Evolutionary conservation across 1,139 yeast genomes (phyloP).

Genomic region (Diutina catenulata): DNA sequence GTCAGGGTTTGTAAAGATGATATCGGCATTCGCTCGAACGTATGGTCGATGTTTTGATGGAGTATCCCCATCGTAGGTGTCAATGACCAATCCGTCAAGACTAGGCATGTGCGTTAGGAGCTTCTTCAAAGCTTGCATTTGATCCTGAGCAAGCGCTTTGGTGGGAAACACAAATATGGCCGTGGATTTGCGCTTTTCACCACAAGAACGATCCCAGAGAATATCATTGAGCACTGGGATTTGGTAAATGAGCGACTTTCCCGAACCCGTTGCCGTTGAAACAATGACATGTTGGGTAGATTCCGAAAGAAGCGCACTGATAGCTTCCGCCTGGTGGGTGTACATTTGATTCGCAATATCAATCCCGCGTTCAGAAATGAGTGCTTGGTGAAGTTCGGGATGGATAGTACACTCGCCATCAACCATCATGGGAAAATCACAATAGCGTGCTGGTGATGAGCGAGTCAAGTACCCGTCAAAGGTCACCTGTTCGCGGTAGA

Average conservation of each 20-base stretch:
- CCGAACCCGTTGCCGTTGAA: constrained; percentile 91
- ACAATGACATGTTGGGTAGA: constrained; percentile 54
- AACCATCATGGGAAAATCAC: constrained; percentile 11
- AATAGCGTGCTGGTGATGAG: constrained; percentile 10
- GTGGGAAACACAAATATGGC: constrained; percentile 91
- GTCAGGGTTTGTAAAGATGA: constrained; percentile 91
- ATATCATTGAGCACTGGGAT: constrained; percentile 62
- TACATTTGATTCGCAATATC: constrained; percentile 42
- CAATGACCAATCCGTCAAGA: constrained; percentile 33
- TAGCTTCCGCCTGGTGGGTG: constrained; percentile 71
- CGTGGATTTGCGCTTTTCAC: constrained; percentile 24
- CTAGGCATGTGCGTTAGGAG: constrained; percentile 38
- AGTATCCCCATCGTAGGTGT: constrained; percentile 93
- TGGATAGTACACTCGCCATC: constrained; percentile 23
- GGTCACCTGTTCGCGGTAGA: constrained; percentile 53
- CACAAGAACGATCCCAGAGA: constrained; percentile 25
- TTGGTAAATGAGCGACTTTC: constrained; percentile 87
- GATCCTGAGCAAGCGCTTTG: constrained; percentile 95
- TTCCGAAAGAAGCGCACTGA: constrained; percentile 34
- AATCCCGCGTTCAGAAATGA: constrained; percentile 34
- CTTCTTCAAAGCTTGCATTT: constrained; percentile 60
- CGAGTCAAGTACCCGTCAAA: constrained; percentile 18
- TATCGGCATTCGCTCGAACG: constrained; percentile 54
- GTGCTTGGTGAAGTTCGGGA: constrained; percentile 38
- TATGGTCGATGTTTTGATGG: constrained; percentile 37